phyloP scores from a whole-genome alignment of 2,329 filamentous ascomycete species.

The Paecilomyces fulvus region DNA sequence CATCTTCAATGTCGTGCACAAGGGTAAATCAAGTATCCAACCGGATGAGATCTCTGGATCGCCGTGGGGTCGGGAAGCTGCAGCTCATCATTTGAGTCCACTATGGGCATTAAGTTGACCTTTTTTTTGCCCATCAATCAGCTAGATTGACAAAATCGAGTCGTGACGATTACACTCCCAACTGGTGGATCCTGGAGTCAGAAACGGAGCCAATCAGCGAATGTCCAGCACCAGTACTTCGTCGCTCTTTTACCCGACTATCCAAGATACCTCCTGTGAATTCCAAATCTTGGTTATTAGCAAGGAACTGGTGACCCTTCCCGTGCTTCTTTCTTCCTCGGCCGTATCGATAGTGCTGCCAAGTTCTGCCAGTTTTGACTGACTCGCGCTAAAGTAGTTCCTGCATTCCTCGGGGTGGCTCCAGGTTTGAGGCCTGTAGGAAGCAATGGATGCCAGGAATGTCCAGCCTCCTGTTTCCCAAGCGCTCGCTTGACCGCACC shows the following conservation, averaged over 20 bases:
- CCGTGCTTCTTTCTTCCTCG: not conserved
- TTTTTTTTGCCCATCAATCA: constrained; percentile 3
- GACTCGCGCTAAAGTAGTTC: constrained; percentile 27
- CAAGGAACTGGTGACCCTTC: not conserved
- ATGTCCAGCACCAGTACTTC: not conserved
- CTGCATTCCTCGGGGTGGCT: constrained; percentile 27
- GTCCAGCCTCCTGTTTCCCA: constrained; percentile 13
- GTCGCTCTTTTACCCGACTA: not conserved
- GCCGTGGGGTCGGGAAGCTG: constrained; percentile 3
- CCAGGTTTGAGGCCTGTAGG: not conserved
- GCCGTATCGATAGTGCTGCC: not conserved
- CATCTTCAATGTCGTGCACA: constrained; percentile 11
- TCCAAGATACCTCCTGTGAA: not conserved
- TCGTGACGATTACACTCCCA: constrained; percentile 29
- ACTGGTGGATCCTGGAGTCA: constrained; percentile 2
- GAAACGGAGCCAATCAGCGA: not conserved
- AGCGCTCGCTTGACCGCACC: not conserved
- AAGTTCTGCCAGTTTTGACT: constrained; percentile 8
- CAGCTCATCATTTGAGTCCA: constrained; percentile 4
- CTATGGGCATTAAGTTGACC: constrained; percentile 7
- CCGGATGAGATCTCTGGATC: not conserved
- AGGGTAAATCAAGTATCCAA: constrained; percentile 2
- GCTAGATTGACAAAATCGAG: not conserved
- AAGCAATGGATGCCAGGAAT: constrained; percentile 14
- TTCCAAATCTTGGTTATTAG: not conserved